Evolutionary conservation across 164 flowering plant species (phyloP).

Genomic region (Protea cynaroides): DNA sequence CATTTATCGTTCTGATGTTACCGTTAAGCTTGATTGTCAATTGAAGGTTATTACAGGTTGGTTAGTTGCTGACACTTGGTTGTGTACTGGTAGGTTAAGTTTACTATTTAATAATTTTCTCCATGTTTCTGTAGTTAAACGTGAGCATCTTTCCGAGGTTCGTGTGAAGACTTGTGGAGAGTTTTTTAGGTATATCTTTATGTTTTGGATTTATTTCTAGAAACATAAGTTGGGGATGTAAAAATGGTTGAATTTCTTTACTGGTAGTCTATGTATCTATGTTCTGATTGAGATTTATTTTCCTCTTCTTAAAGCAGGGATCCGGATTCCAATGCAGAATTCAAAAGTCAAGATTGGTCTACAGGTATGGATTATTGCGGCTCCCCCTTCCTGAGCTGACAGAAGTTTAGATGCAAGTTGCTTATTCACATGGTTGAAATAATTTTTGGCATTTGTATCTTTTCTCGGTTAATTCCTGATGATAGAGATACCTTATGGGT

Average conservation of each 20-base stretch:
- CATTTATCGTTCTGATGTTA: conserved; percentile 62
- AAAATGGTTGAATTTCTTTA: conserved; percentile 4
- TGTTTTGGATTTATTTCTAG: neutral
- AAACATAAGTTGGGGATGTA: neutral
- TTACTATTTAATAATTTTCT: neutral
- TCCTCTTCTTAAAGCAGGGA: conserved; percentile 26
- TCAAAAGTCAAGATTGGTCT: conserved; percentile 34
- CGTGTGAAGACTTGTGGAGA: conserved; percentile 44
- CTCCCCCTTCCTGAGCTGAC: too few species aligned
- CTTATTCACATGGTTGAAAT: too few species aligned
- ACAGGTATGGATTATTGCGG: conserved; percentile 27
- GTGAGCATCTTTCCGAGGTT: conserved; percentile 80
- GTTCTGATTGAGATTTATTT: conserved; percentile 7
- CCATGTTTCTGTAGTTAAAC: conserved; percentile 49
- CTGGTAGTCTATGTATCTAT: neutral
- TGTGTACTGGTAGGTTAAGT: neutral
- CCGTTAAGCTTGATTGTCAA: conserved; percentile 89
- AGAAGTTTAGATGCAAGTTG: too few species aligned
- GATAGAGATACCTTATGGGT: too few species aligned
- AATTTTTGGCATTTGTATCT: too few species aligned
- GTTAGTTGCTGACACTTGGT: conserved; percentile 10
- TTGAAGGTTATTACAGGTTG: conserved; percentile 78
- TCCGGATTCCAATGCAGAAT: conserved; percentile 30
- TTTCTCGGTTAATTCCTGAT: too few species aligned
- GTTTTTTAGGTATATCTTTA: conserved; percentile 29